Evolutionary conservation across 352 stramenopile genomes (phyloP).

Genomic region (Discostella stelligera): DNA sequence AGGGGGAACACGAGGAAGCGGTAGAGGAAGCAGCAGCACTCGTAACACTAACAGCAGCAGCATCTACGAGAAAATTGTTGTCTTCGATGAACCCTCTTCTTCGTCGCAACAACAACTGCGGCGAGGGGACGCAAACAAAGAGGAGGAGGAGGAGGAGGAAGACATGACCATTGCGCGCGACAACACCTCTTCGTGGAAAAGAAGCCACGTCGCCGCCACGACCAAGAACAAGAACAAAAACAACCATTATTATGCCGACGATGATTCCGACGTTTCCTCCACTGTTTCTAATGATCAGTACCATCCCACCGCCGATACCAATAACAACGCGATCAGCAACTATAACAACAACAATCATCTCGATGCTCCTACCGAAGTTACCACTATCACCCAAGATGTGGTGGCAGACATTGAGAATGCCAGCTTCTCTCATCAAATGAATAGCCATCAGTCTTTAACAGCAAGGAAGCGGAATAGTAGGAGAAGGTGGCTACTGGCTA

Average conservation of each 20-base stretch:
- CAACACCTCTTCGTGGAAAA: background rate
- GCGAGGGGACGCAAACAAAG: background rate
- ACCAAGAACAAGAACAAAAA: background rate
- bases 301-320: background rate
- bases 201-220: too few relatives aligned
- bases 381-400: background rate
- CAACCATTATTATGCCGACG: conserved; percentile 25
- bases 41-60: background rate
- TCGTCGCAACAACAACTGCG: background rate
- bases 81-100: background rate
- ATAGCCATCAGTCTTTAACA: background rate
- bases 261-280: conserved; percentile 33
- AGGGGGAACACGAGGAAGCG: background rate
- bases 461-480: background rate
- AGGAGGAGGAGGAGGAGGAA: background rate
- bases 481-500: conserved; percentile 21
- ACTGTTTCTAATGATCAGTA: background rate
- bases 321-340: background rate
- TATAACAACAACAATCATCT: background rate
- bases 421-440: background rate
- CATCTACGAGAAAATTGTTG: background rate
- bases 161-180: background rate
- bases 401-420: background rate
- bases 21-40: background rate
- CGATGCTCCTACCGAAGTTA: background rate